Base-by-base conservation (phyloP, 2,329 filamentous ascomycete species). In the Herpotrichia juniperi region DNA sequence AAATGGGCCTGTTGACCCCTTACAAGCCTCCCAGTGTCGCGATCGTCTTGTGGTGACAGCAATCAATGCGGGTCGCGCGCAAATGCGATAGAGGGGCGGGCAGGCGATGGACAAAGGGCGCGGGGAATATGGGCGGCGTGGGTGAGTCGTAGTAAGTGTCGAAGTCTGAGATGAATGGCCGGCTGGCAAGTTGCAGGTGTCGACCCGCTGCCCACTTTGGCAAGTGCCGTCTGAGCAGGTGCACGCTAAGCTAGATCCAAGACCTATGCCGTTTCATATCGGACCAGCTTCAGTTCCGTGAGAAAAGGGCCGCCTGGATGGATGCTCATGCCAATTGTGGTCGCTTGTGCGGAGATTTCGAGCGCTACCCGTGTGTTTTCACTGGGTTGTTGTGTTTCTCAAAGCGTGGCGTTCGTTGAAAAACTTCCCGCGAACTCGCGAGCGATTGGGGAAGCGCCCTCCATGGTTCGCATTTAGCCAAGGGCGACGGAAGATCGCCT, bases 251-350 rank as follows among this genome's bases (percentile, higher is more conserved):
- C 59, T 48, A 51, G 26, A 45, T 56, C 46, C 48, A 53, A 61
- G 48, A 60, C 61, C 48, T 51, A 40, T 53, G 54, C 57, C 58
- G 67, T 68, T 67, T 72, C 68, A 72, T 59, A 30, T 17, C 42
- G 16, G 19, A 48, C 35, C 54, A 55, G 51, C 57, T 50, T 57
- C 54, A 54, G 40, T 47, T 32, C 21, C 46, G 50, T 44, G 37
- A 17, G 17, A 53, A 47, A 51, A 54, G 30, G 50, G 40, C 48
- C 50, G 46, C 51, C 48, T 34, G 55, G 39, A 53, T 42, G 43
- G 51, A 25, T 16, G 19, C 32, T 7, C 19, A 40, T 30, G 21
- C 50, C 31, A 50, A 45, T 31, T 49, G 24, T 40, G 35, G 48
- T 44, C 37, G 46, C 25, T 34, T 21, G 2, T 42, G 48, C 40